Evolutionary conservation across 2,329 filamentous ascomycete species (phyloP).

Genomic region (Helotiales sp.): DNA sequence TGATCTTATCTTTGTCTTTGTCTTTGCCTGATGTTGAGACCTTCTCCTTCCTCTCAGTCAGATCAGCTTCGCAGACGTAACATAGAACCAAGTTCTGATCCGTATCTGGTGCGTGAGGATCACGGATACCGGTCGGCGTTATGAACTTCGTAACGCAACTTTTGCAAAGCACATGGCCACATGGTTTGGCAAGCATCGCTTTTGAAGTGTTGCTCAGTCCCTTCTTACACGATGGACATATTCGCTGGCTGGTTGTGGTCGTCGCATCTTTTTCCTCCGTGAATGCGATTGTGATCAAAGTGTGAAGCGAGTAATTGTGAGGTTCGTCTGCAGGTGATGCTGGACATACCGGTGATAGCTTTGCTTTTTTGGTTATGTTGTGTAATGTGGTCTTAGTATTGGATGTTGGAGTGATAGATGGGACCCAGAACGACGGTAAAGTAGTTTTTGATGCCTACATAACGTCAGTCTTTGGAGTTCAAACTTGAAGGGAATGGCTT

Average conservation of each 20-base stretch:
- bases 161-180: conserved; percentile 88
- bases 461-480: conserved; percentile 1
- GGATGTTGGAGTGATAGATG: conserved; percentile 72
- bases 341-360: conserved; percentile 73
- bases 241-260: conserved; percentile 47
- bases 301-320: conserved; percentile 77
- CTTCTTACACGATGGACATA: conserved; percentile 87
- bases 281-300: conserved; percentile 75
- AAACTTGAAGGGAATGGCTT: conserved; percentile 13
- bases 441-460: conserved; percentile 57
- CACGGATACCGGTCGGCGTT: conserved; percentile 52
- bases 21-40: conserved; percentile 52
- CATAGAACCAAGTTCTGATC: conserved; percentile 61
- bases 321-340: conserved; percentile 64
- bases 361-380: conserved; percentile 59
- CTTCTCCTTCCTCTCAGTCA: conserved; percentile 54
- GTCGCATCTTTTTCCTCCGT: conserved; percentile 63
- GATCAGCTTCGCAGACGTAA: conserved; percentile 82
- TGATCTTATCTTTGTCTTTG: conserved; percentile 58
- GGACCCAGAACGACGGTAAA: conserved; percentile 91
- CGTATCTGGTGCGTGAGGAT: conserved; percentile 57
- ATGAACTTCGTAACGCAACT: conserved; percentile 85
- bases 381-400: conserved; percentile 58
- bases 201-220: conserved; percentile 77
- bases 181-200: conserved; percentile 81